phyloP scores from a whole-genome alignment of 768 basidiomycete genomes.

The Trametes punicea region DNA sequence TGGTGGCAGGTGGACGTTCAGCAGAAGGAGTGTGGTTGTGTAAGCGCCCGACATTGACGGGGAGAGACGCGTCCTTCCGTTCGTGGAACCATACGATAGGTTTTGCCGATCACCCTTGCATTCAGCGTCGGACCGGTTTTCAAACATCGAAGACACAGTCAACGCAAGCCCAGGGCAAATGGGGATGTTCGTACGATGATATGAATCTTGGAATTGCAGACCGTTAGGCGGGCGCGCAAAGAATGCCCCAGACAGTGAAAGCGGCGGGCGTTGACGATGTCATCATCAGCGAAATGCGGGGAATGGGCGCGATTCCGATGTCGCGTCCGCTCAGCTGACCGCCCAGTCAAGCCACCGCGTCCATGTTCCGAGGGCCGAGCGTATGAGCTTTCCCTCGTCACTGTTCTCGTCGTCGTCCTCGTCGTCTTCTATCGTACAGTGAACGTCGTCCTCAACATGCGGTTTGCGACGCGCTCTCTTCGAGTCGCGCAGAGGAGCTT shows the following conservation, averaged over 20 bases:
- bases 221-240: background rate
- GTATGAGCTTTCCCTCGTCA: background rate
- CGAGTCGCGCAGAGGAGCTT: conserved; percentile 5
- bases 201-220: background rate
- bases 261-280: background rate
- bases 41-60: background rate
- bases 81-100: background rate
- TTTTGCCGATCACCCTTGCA: background rate
- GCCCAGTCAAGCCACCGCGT: conserved; percentile 10
- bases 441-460: background rate
- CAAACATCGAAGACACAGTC: no score
- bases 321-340: conserved; percentile 18
- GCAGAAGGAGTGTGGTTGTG: background rate
- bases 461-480: conserved; percentile 6
- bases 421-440: background rate
- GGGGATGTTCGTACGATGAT: no score
- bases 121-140: background rate
- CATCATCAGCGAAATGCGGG: conserved; percentile 4
- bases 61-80: background rate
- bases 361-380: conserved; percentile 9
- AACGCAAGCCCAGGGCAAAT: no score
- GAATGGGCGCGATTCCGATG: background rate
- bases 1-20: conserved; percentile 28
- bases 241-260: no score
- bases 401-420: background rate